Evolutionary conservation across 257 asterid species (phyloP).

Genomic region (Anisodus tanguticus): DNA sequence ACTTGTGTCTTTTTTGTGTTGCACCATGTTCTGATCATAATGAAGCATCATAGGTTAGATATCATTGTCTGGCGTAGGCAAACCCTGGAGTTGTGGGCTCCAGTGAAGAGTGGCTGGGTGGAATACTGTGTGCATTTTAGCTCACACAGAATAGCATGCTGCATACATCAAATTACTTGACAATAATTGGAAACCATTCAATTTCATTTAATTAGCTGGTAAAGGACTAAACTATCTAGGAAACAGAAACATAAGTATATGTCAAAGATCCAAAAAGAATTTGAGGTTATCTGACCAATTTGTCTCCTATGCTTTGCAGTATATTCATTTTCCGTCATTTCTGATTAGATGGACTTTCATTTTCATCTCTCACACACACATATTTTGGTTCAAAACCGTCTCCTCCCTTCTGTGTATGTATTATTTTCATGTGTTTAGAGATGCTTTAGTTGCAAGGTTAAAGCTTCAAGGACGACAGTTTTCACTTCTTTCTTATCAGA

Average conservation of each 20-base stretch:
- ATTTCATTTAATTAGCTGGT: not conserved
- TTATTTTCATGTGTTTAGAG: not conserved
- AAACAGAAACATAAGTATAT: not conserved
- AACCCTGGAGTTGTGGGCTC: not conserved
- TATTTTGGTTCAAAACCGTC: not conserved
- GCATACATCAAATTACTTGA: not conserved
- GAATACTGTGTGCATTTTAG: not conserved
- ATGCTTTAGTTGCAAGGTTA: conserved; percentile 6
- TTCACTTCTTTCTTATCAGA: not conserved
- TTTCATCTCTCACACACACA: not conserved
- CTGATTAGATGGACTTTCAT: not conserved
- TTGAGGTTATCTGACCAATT: conserved; percentile 3
- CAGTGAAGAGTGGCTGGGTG: not conserved
- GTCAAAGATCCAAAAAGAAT: not conserved
- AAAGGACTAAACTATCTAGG: not conserved
- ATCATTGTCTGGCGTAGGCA: not conserved
- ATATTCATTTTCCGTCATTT: not conserved
- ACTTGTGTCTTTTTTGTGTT: not conserved
- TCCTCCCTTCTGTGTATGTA: not conserved
- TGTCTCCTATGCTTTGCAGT: not conserved
- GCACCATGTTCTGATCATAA: conserved; percentile 4
- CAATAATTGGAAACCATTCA: not conserved
- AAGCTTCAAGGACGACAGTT: not conserved
- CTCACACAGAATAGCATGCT: not conserved
- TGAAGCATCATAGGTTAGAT: conserved; percentile 2